These are phyloP conservation scores for Punctularia strigosozonata DNA, from an alignment of 768 basidiomycete genomes.

Conservation along the genomic window DNA sequence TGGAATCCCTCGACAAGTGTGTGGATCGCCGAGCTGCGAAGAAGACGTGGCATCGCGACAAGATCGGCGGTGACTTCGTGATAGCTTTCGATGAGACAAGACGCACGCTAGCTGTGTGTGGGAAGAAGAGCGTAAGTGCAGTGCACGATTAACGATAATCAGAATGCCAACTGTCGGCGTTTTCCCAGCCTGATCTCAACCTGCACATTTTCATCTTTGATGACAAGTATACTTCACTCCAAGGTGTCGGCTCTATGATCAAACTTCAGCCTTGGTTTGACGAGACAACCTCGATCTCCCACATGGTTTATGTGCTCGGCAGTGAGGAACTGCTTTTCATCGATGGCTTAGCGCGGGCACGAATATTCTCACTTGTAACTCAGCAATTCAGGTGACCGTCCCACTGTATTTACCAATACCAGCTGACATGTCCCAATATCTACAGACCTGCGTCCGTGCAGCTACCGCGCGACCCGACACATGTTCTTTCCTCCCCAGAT, in stretches of 20 bases:
- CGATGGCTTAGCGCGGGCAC: slow-evolving; percentile 28
- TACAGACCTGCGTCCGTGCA: slow-evolving; percentile 34
- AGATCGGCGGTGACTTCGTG: slow-evolving; percentile 31
- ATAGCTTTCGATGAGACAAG: slow-evolving; percentile 42
- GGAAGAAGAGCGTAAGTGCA: slow-evolving; percentile 25
- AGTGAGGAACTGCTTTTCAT: slow-evolving; percentile 41
- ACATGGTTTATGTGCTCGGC: slow-evolving; percentile 33
- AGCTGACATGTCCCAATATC: too few species aligned
- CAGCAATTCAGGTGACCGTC: slow-evolving; percentile 37
- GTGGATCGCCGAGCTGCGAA: slow-evolving; percentile 13
- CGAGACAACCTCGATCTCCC: slow-evolving; percentile 15
- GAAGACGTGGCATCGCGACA: slow-evolving; percentile 29
- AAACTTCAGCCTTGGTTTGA: slow-evolving; percentile 34
- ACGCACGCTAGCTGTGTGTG: slow-evolving; percentile 34
- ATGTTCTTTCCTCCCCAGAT: slow-evolving; percentile 38
- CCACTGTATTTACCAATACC: neutral
- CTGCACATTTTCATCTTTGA: slow-evolving; percentile 38
- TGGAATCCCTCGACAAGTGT: slow-evolving; percentile 19
- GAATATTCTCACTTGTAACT: slow-evolving; percentile 43
- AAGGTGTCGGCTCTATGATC: slow-evolving; percentile 27
- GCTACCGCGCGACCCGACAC: slow-evolving; percentile 21
- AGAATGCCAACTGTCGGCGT: neutral
- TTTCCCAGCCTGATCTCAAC: slow-evolving; percentile 1
- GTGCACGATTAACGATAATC: neutral
- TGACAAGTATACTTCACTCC: slow-evolving; percentile 28